Conservation (phyloP, 495 filamentous ascomycete species). For the Penicillium alfredii region DNA sequence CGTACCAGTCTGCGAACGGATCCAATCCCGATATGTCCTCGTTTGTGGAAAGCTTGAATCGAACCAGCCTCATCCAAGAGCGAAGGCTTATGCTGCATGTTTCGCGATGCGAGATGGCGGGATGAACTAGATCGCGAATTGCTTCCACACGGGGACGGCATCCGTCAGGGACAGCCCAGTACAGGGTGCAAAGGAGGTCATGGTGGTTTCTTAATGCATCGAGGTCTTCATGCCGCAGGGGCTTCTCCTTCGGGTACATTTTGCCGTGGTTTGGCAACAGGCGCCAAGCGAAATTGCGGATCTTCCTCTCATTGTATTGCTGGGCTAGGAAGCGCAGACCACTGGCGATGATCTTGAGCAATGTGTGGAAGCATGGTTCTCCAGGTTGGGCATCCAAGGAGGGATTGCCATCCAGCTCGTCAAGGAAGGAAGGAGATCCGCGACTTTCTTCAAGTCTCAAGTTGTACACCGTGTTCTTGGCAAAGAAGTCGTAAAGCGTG, state of each 20-base stretch:
- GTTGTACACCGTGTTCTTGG: constrained; percentile 63
- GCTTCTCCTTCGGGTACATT: constrained; percentile 77
- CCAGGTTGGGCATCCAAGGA: constrained; percentile 54
- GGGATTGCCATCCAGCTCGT: constrained; percentile 59
- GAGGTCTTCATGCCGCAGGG: constrained; percentile 67
- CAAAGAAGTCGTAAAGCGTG: constrained; percentile 86
- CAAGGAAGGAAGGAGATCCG: constrained; percentile 73
- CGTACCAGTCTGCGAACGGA: constrained; percentile 65
- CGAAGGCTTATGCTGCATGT: constrained; percentile 78
- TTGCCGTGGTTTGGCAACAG: constrained; percentile 85
- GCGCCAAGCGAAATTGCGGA: constrained; percentile 69
- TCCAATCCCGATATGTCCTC: constrained; percentile 47
- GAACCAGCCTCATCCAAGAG: constrained; percentile 72
- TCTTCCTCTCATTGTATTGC: constrained; percentile 60
- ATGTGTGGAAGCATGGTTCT: constrained; percentile 89
- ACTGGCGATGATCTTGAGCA: constrained; percentile 75
- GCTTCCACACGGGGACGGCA: constrained; percentile 63
- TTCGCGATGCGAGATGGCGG: constrained; percentile 73
- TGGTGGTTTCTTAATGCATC: constrained; percentile 88
- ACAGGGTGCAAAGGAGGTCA: constrained; percentile 83
- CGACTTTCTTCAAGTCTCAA: constrained; percentile 70
- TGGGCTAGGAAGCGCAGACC: constrained; percentile 57
- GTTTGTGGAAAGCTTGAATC: constrained; percentile 62
- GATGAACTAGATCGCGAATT: constrained; percentile 72
- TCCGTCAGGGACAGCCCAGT: constrained; percentile 71